Percentiles rank a stretch among this genome's conserved stretches.
Conservation (phyloP, 2,329 filamentous ascomycete genomes). For the Trichoderma koningii region DNA sequence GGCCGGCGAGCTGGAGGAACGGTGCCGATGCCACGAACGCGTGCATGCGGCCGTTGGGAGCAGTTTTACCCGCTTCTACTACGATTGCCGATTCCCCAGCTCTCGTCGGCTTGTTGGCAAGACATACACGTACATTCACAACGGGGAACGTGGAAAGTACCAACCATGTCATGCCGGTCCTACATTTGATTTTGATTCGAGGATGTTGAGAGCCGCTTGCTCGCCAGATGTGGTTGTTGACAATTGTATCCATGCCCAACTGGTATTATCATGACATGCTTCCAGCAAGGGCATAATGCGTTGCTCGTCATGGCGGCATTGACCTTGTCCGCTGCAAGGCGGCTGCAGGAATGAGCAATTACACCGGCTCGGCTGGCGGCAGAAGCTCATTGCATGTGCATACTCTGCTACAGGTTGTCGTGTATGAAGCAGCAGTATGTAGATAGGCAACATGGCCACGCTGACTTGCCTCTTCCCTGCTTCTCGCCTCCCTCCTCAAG, state of each 20-base stretch:
- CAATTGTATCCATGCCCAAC: background rate
- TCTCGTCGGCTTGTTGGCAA: background rate
- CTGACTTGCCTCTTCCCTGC: background rate
- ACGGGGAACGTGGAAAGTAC: background rate
- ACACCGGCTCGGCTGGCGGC: constrained; percentile 16
- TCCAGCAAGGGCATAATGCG: background rate
- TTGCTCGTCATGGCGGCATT: background rate
- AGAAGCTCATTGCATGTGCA: constrained; percentile 2
- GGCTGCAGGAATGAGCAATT: constrained; percentile 21
- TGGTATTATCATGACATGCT: background rate
- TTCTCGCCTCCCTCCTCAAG: background rate
- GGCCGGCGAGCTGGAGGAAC: background rate
- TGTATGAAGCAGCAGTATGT: background rate
- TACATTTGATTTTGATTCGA: background rate
- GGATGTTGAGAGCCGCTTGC: background rate
- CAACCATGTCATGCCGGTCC: no score
- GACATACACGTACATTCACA: background rate
- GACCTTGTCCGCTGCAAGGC: constrained; percentile 5
- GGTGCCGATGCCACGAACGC: constrained; percentile 19
- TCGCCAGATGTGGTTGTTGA: background rate
- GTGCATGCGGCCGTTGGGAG: constrained; percentile 4
- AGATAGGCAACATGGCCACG: background rate
- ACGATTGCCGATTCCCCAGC: constrained; percentile 3
- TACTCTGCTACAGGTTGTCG: background rate
- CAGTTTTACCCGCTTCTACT: background rate